These are phyloP conservation scores for Podila verticillata DNA, from an alignment of 192 early-diverging fungal species.

Conservation along the genomic window DNA sequence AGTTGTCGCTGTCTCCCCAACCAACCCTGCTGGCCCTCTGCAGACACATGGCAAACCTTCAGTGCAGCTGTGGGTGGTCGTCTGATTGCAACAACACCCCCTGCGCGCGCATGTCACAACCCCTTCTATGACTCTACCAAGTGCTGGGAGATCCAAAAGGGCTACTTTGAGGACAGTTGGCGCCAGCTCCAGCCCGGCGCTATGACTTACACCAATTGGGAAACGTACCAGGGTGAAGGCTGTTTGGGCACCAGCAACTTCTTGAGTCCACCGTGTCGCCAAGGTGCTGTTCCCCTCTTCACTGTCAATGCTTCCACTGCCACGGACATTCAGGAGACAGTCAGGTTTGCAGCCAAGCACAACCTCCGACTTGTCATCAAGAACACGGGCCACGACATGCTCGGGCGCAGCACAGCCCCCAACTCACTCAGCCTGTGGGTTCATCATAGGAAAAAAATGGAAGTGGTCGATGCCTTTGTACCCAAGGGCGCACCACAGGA, in stretches of 20 bases:
- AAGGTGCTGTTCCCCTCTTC: conserved; percentile 42
- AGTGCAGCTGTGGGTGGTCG: conserved; percentile 13
- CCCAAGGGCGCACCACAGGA: conserved; percentile 18
- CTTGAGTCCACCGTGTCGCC: conserved; percentile 26
- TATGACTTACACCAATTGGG: conserved; percentile 22
- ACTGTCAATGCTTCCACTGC: conserved; percentile 38
- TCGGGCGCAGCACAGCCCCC: conserved; percentile 56
- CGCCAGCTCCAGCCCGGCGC: conserved; percentile 25
- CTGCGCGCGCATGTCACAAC: conserved; percentile 41
- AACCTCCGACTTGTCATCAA: conserved; percentile 63
- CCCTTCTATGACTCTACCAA: conserved; percentile 24
- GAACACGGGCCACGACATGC: conserved; percentile 64
- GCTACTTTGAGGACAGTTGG: conserved; percentile 31
- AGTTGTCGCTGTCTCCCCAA: conserved; percentile 18
- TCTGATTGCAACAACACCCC: conserved; percentile 33
- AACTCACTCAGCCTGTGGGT: conserved; percentile 60
- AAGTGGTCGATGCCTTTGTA: conserved; percentile 33
- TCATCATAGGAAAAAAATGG: conserved; percentile 51
- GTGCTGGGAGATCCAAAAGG: conserved; percentile 42
- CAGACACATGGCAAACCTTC: conserved; percentile 31
- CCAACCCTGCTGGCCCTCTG: conserved; percentile 45
- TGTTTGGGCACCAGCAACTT: conserved; percentile 25
- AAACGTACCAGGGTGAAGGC: conserved; percentile 7
- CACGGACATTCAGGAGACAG: conserved; percentile 33
- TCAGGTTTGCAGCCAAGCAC: conserved; percentile 51